Evolutionary conservation across 106 monocot genomes (phyloP).

Genomic region (Apostasia ramifera): DNA sequence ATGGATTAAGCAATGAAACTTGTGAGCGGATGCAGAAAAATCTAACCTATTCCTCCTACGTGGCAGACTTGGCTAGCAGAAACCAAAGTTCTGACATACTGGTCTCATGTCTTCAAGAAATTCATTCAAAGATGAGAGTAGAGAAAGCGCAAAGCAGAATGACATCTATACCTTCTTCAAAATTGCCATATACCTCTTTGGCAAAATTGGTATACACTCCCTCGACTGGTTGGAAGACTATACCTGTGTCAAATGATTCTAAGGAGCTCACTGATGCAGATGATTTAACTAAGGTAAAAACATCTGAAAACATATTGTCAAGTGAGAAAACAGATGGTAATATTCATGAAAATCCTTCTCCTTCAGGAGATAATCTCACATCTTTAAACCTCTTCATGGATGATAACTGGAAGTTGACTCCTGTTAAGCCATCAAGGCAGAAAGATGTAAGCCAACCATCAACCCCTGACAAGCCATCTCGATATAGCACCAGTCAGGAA

Average conservation of each 20-base stretch:
- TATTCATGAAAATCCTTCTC: conserved; percentile 4
- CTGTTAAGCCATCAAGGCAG: neutral
- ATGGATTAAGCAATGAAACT: conserved; percentile 10
- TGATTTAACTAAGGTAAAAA: conserved; percentile 17
- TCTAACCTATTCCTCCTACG: neutral
- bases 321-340: conserved; percentile 10
- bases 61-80: neutral
- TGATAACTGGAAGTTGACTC: neutral
- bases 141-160: conserved; percentile 10
- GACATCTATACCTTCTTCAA: conserved; percentile 5
- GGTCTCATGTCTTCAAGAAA: conserved; percentile 9
- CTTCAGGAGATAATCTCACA: conserved; percentile 5
- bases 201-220: neutral
- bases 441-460: neutral
- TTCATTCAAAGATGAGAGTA: conserved; percentile 41
- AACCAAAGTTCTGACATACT: neutral
- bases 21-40: conserved; percentile 1
- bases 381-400: conserved; percentile 1
- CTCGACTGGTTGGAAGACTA: conserved; percentile 12
- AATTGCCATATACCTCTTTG: conserved; percentile 4
- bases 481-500: conserved; percentile 9
- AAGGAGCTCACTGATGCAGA: conserved; percentile 19
- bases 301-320: conserved; percentile 4
- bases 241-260: conserved; percentile 3
- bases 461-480: conserved; percentile 5